A percentile compares a stretch with the other conserved stretches of the same genome.
Evolutionary conservation across 768 basidiomycete species (phyloP).

Genomic region (Serendipita vermifera): DNA sequence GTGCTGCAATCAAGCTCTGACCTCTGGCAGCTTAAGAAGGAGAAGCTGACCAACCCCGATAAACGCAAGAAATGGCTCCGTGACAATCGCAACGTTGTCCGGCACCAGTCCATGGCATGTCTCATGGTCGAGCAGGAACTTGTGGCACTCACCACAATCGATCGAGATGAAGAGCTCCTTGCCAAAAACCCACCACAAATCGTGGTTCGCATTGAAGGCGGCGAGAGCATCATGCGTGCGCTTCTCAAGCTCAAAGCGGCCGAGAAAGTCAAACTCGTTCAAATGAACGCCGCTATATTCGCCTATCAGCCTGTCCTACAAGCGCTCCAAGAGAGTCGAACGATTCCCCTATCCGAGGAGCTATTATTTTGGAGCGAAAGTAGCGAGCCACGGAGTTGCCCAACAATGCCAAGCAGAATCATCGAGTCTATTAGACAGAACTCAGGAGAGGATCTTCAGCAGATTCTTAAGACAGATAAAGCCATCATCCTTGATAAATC

Average conservation of each 20-base stretch:
- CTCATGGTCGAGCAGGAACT: constrained; percentile 37
- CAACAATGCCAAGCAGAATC: constrained; percentile 14
- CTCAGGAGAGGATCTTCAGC: constrained; percentile 30
- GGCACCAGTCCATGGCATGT: constrained; percentile 43
- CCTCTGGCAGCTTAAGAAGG: constrained; percentile 13
- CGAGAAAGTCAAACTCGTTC: constrained; percentile 33
- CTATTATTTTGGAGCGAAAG: constrained; percentile 39
- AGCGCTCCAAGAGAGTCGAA: constrained; percentile 35
- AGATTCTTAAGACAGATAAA: constrained; percentile 23
- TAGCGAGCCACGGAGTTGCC: constrained; percentile 17
- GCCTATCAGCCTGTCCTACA: constrained; percentile 50
- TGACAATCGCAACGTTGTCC: constrained; percentile 32
- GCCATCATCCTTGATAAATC: constrained; percentile 38
- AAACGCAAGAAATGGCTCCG: constrained; percentile 30
- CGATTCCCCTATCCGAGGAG: constrained; percentile 37
- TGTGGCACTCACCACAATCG: constrained; percentile 40
- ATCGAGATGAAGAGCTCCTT: constrained; percentile 42
- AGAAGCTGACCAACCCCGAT: constrained; percentile 20
- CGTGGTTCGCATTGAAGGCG: constrained; percentile 40
- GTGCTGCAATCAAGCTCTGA: constrained; percentile 27
- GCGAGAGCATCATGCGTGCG: constrained; percentile 26
- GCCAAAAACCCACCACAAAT: constrained; percentile 36
- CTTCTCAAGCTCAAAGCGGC: constrained; percentile 30
- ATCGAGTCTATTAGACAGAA: constrained; percentile 23
- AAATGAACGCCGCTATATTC: constrained; percentile 49